Evolutionary conservation across 306 rosid species (phyloP), one percentile per base, ranked within the genome.

Genomic region (Malus asiatica): DNA sequence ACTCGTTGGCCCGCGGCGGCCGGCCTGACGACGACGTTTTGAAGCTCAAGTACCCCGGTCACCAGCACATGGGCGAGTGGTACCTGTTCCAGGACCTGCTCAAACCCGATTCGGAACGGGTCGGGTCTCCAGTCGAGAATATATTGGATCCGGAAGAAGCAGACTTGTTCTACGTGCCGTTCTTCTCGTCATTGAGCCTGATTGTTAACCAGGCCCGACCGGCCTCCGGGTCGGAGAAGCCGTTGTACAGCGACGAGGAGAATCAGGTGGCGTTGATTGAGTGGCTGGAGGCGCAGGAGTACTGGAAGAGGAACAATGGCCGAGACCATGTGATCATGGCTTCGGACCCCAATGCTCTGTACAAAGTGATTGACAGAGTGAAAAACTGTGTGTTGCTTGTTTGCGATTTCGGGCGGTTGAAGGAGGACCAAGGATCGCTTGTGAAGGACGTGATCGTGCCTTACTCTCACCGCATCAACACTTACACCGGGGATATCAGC

Each of bases 1-100:
- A 93, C 60, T 77, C 86, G 7, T n/a, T 89, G 16, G 95, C 97
- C n/a, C 97, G 97, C 73, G 97, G 93, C 3, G 81, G 82, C 58
- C 86, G 73, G 10, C 77, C 79, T 35, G 68, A 19, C 23, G 72
- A 32, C 0, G 84, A 78, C 73, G 35, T 72, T 30, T 2, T 84
- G 3, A 48, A 67, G 32, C 86, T 90, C 64, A 86, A 82, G 76
- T 95, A 92, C 82, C 99, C 99, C 0, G 99, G 99, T 11, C 99
- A 95, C 76, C 97, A 92, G 83, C 96, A 92, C 83, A 95, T 95
- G 99, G 85, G 93, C 12, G 99, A 95, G 78, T 95, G 99, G 99
- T 90, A 90, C 77, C 81, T 95, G 13, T 95, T 81, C 81, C 18
- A 76, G 35, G 96, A 95, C 81, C 87, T 95, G 4, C 29, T 72